Base-by-base conservation (phyloP, 805 yeast genomes). In the Maudiozyma bulderi region DNA sequence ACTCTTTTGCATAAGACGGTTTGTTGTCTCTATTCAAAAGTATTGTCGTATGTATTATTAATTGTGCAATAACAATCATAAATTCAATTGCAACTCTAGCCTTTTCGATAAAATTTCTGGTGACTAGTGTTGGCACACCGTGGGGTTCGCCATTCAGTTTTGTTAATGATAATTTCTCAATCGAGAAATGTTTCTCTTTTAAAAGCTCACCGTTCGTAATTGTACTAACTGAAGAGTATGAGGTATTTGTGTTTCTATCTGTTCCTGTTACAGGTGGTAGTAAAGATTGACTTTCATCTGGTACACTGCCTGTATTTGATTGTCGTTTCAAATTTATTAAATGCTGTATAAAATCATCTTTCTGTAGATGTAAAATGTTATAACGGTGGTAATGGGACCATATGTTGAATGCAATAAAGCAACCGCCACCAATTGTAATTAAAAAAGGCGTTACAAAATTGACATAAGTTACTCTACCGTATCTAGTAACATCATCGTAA, bases 151-250 rank as follows among this genome's bases (percentile, higher is more conserved):
- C 89, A 62, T 81, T 82, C 8, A 73, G 72, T 50, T 76, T 75
- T 2, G 75, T 66, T 14, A 80, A 76, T 11, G 74, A 68, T 37
- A 84, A 61, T 20, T 75, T 73, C 15, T 76, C 71, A 33, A 84
- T 72, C 54, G 85, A 85, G 55, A 84, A 85, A 62, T 84, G 93
- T 43, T 75, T 76, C 33, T 77, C 77, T 41, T 79, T 74, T 39
- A 78, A 39, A 20, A 26, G 37, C 11, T 46, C 46, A 11, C 42
- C 46, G 14, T 20, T 6, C 4, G 44, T n/a, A 8, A 9, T 35
- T 5, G 11, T 37, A 10, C 11, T n/a, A 15, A 26, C 39, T n/a
- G 14, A 34, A 13, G 34, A 26, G 39, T 29, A 45, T 5, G 44
- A 40, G 20, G 3, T 33, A 13, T 40, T 31, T 9, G 11, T 6